Evolutionary conservation across 352 stramenopile genomes (phyloP).

Genomic region (Globisporangium yorkense): DNA sequence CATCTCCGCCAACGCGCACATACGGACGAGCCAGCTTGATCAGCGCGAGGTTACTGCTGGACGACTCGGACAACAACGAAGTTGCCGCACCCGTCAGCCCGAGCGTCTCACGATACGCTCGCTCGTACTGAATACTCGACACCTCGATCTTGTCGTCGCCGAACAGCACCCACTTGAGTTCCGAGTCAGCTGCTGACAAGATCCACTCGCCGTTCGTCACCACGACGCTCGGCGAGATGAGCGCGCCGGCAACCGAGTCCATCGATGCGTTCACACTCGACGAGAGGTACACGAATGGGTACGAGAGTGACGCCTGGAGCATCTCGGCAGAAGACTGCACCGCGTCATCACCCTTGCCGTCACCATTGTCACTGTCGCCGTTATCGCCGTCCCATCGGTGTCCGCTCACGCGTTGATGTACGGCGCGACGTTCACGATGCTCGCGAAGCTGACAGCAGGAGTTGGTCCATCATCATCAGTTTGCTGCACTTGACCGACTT

Average conservation of each 20-base stretch:
- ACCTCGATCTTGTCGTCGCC: conserved; percentile 4
- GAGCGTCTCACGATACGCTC: background rate
- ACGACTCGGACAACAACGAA: background rate
- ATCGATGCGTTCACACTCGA: conserved; percentile 1
- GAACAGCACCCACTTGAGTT: conserved; percentile 2
- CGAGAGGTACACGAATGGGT: conserved; percentile 6
- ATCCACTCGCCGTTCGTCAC: conserved; percentile 3
- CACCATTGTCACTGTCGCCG: background rate
- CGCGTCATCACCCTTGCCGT: background rate
- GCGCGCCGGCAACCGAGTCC: conserved; percentile 10
- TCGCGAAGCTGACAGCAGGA: background rate
- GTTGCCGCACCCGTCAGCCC: background rate
- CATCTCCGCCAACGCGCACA: background rate
- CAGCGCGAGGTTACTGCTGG: background rate
- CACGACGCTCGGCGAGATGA: background rate
- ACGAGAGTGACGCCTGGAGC: background rate
- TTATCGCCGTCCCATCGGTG: background rate
- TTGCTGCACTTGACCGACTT: background rate
- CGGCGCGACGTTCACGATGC: background rate
- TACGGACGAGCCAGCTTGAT: conserved; percentile 1
- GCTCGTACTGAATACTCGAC: background rate
- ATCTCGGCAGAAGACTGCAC: background rate
- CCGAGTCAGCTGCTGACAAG: no score
- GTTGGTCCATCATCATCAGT: no score
- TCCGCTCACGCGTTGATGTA: background rate